Evolutionary conservation across 2,329 filamentous ascomycete species (phyloP).

Genomic region (Leptographium radiaticola): DNA sequence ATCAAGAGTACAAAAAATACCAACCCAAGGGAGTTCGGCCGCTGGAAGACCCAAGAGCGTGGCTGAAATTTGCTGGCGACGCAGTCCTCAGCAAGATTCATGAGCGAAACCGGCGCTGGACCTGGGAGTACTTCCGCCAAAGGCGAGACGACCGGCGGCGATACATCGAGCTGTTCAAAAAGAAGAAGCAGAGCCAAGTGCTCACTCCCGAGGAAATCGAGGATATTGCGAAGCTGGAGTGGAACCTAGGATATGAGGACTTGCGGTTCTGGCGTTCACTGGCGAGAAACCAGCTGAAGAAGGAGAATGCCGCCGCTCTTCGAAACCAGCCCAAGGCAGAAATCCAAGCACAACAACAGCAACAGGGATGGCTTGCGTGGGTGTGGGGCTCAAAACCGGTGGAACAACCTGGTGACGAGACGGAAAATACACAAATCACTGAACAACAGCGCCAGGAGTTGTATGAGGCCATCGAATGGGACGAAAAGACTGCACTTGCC

Average conservation of each 20-base stretch:
- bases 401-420: conserved; percentile 43
- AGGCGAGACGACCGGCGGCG: conserved; percentile 75
- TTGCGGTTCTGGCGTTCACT: conserved; percentile 93
- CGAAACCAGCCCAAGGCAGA: conserved; percentile 35
- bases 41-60: conserved; percentile 83
- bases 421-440: conserved; percentile 76
- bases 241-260: conserved; percentile 86
- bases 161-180: conserved; percentile 95
- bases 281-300: conserved; percentile 85
- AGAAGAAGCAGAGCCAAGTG: conserved; percentile 65
- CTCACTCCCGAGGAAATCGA: conserved; percentile 57
- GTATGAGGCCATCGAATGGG: conserved; percentile 95
- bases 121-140: conserved; percentile 91
- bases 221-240: conserved; percentile 65
- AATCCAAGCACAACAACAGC: conserved; percentile 35
- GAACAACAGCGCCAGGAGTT: conserved; percentile 94
- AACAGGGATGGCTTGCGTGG: conserved; percentile 86
- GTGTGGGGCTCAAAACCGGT: conserved; percentile 68
- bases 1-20: conserved; percentile 90
- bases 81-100: conserved; percentile 90
- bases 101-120: conserved; percentile 83
- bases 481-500: conserved; percentile 82
- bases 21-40: conserved; percentile 71
- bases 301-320: conserved; percentile 84
- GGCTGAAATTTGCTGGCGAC: conserved; percentile 83